These are phyloP conservation scores for Penicillium hesseltinei DNA, from an alignment of 2,329 filamentous ascomycete species.

Conservation along the genomic window DNA sequence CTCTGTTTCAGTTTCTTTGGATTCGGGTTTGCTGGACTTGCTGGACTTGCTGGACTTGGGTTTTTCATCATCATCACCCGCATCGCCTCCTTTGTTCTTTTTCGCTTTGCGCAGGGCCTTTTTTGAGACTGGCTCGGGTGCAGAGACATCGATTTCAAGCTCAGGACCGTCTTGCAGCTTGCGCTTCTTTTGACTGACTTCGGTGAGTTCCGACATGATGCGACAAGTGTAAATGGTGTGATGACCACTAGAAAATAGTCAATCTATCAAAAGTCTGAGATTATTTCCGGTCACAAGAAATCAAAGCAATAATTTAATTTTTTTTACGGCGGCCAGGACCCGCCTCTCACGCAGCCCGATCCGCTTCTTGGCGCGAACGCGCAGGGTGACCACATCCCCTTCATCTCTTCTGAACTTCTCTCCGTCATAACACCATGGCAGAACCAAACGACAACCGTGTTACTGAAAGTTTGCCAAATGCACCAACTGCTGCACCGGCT, in stretches of 20 bases:
- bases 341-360: slow-evolving; percentile 20
- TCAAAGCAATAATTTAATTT: slow-evolving; percentile 17
- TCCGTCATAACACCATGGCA: slow-evolving; percentile 30
- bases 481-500: slow-evolving; percentile 22
- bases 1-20: slow-evolving; percentile 29
- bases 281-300: background rate
- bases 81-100: slow-evolving; percentile 51
- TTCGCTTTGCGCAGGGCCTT: slow-evolving; percentile 87
- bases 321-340: slow-evolving; percentile 33
- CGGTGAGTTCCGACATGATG: slow-evolving; percentile 31
- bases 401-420: slow-evolving; percentile 8
- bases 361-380: slow-evolving; percentile 22
- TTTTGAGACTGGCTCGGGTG: slow-evolving; percentile 94
- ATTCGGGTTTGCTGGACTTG: slow-evolving; percentile 35
- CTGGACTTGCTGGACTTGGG: background rate
- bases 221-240: background rate
- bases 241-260: background rate
- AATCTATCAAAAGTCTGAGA: background rate
- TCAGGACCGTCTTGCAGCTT: slow-evolving; percentile 60
- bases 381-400: slow-evolving; percentile 15
- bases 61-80: slow-evolving; percentile 31
- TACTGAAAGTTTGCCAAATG: slow-evolving; percentile 35
- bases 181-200: slow-evolving; percentile 60
- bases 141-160: slow-evolving; percentile 82
- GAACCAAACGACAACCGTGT: slow-evolving; percentile 29